Evolutionary conservation across 108 stramenopile species (phyloP).

Genomic region (Craspedostauros australis): DNA sequence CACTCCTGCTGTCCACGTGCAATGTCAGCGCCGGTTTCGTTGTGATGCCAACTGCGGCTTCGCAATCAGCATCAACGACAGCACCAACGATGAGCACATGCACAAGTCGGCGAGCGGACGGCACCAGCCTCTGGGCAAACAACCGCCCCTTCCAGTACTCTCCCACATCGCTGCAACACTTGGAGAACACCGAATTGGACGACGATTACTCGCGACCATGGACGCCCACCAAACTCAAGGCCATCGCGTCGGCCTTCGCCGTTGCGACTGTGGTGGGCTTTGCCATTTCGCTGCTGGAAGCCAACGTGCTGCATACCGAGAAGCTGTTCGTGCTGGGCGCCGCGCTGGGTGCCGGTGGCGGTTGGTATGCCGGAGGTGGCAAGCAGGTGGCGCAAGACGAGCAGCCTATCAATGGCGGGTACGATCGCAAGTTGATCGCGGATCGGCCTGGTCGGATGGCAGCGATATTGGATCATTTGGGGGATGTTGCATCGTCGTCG

Average conservation of each 20-base stretch:
- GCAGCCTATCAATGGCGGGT: constrained; percentile 13
- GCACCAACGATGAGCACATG: neutral
- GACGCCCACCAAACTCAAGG: constrained; percentile 7
- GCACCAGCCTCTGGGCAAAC: no score
- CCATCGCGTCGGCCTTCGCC: neutral
- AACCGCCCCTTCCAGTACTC: constrained; percentile 13
- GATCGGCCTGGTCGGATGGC: constrained; percentile 5
- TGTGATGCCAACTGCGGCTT: neutral
- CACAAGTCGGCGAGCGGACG: no score
- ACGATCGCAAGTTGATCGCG: constrained; percentile 12
- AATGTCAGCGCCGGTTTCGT: neutral
- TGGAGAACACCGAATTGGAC: constrained; percentile 1
- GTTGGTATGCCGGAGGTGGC: constrained; percentile 7
- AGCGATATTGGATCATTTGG: constrained; percentile 2
- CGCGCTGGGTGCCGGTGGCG: neutral
- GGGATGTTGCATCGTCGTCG: neutral
- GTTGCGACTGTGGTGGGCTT: neutral
- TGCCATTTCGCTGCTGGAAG: neutral
- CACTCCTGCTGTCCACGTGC: no score
- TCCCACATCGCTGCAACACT: constrained; percentile 9
- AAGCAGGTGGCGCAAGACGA: constrained; percentile 2
- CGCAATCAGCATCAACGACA: neutral
- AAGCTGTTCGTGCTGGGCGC: neutral
- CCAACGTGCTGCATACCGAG: neutral
- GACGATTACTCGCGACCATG: constrained; percentile 12